Base-by-base conservation (phyloP, 176 grass and related monocot genomes). In the Phoenix dactylifera region DNA sequence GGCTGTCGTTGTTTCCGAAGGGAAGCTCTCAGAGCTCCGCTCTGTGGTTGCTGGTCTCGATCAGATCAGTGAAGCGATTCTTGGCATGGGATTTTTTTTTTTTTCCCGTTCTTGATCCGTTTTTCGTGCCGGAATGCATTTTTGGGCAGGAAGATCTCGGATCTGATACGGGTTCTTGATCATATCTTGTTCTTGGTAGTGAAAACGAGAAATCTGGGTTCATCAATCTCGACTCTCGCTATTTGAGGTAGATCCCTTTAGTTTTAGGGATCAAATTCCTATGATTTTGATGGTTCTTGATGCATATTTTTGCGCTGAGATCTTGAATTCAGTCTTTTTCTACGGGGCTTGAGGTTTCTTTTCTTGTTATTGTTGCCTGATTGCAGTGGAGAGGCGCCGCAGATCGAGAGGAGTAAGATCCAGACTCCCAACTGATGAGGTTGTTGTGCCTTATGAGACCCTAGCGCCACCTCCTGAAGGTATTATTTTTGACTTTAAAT, bases 121-220 rank as follows among this genome's bases (percentile, higher is more conserved):
- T 32, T 32, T 32, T 53, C 52, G n/a, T 16, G 17, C 6, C 16
- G 62, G 54, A 59, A 57, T 7, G 24, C 49, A 12, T 32, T 32
- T 32, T 32, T 7, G 30, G 30, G 30, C 30, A 7, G 26, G 16
- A 65, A 20, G 4, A 30, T 57, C 17, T 22, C 28, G 22, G 29
- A 63, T 68, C 57, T 50, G 52, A 81, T 74, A 6, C 6, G 28
- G 6, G 28, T 63, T 59, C 81, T 91, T 56, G 70, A 76, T 78
- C 70, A 97, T 69, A 29, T 58, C 4, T 29, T 29, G 5, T 29
- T 29, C 28, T 29, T 29, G 16, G 71, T 55, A 98, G 93, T 71
- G 84, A 92, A 73, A 98, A 88, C 71, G 81, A 98, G 84, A 92
- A 98, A 85, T n/a, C 73, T 57, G 84, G 84, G 22, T 92, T 87